Evolutionary conservation across 148 eudicot genomes (phyloP), one percentile per base, ranked within the genome.

Genomic region (Spergularia marina): DNA sequence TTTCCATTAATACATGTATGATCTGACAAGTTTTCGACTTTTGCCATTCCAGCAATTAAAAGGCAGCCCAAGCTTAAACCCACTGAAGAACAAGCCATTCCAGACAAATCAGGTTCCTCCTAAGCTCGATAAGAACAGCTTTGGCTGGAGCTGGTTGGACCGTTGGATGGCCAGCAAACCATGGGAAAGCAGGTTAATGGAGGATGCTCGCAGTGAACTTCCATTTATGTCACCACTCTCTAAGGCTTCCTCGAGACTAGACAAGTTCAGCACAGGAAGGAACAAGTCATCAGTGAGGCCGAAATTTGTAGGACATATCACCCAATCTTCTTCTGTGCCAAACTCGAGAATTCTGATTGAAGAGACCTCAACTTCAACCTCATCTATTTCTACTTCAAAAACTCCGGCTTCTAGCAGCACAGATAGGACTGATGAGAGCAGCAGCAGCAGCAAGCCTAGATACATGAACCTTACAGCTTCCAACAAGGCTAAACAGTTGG

Each of bases 401-500:
- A 84, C 91, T 49, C 85, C 78, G 4, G 71, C 64, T 12, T 89
- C 92, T 13, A 82, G 84, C 55, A 83, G 82, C 73, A 74, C 74
- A 10, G 82, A 73, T 7, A 77, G 23, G 52, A 74, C 83, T 71
- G 85, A 82, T 4, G 89, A 84, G 57, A 81, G 87, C 9, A 60
- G 81, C 30, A 15, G 25, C 25, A 23, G 44, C 16, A 80, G 76
- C 53, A 89, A 82, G 65, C 97, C 94, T 16, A 74, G 83, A 76
- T 95, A 92, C 86, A 92, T 95, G 99, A 92, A 61, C 69, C 84
- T 79, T 7, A 95, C 99, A 44, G 81, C 89, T 71, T 90, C 99
- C 1, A 91, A 85, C 51, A 91, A 75, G 87, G 97, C 98, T 21
- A 95, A 95, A 86, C 88, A 82, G 52, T 87, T 83, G 25, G 71